Percentiles rank a stretch among this genome's conserved stretches.
phyloP scores from a whole-genome alignment of 352 stramenopile species.

The Phytophthora pseudosyringae region DNA sequence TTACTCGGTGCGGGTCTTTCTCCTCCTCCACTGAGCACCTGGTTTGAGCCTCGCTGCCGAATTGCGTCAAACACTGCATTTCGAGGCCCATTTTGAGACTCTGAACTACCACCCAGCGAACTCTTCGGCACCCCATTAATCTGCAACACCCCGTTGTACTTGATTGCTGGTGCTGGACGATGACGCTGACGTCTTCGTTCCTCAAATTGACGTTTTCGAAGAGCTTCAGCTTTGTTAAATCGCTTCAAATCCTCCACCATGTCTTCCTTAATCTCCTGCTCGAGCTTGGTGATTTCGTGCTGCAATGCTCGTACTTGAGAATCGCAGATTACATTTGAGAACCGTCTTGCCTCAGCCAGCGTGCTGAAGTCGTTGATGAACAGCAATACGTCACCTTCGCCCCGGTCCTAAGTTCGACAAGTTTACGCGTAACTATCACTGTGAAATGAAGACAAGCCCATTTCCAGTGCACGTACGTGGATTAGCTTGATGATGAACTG shows the following conservation, averaged over 20 bases:
- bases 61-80: slow-evolving; percentile 41
- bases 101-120: neutral
- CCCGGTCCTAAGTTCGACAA: slow-evolving; percentile 56
- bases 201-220: slow-evolving; percentile 43
- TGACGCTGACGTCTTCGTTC: slow-evolving; percentile 20
- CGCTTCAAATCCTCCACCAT: slow-evolving; percentile 59
- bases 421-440: neutral
- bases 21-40: neutral
- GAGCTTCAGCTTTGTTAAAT: slow-evolving; percentile 56
- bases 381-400: slow-evolving; percentile 68
- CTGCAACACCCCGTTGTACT: neutral
- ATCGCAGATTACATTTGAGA: slow-evolving; percentile 72
- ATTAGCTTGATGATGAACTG: slow-evolving; percentile 85
- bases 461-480: slow-evolving; percentile 48
- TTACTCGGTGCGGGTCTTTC: neutral
- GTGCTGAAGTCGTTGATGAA: slow-evolving; percentile 69
- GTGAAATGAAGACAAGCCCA: neutral
- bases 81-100: slow-evolving; percentile 28
- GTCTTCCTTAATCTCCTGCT: slow-evolving; percentile 80
- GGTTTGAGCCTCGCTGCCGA: slow-evolving; percentile 19
- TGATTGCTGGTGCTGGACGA: neutral
- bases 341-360: slow-evolving; percentile 65
- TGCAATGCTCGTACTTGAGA: slow-evolving; percentile 60
- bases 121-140: slow-evolving; percentile 4
- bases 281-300: slow-evolving; percentile 56